These are phyloP conservation scores for Blastosporella zonata DNA, from an alignment of 1,284 basidiomycete genomes.

Conservation along the genomic window DNA sequence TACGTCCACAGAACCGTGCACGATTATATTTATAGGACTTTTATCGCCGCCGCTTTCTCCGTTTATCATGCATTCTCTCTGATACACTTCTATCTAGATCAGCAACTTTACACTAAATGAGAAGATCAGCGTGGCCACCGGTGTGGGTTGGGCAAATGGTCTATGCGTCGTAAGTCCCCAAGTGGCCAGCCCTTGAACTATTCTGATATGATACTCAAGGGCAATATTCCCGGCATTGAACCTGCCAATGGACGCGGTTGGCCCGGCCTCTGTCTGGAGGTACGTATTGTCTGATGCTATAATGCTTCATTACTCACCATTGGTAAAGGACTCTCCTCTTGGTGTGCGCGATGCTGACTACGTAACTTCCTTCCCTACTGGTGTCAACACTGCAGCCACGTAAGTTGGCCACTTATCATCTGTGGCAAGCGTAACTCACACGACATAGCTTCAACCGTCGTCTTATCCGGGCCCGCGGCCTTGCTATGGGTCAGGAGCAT, in stretches of 20 bases:
- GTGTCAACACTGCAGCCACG: slow-evolving; percentile 55
- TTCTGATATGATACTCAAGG: slow-evolving; percentile 28
- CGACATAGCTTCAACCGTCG: slow-evolving; percentile 50
- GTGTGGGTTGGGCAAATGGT: slow-evolving; percentile 54
- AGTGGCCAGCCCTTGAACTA: neutral
- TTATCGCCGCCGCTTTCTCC: neutral
- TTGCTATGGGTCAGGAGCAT: slow-evolving; percentile 77
- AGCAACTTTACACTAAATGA: slow-evolving; percentile 44
- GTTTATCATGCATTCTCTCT: neutral
- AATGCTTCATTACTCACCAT: neutral
- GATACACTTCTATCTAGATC: slow-evolving; percentile 28
- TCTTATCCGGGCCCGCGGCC: slow-evolving; percentile 69
- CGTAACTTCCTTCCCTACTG: slow-evolving; percentile 59
- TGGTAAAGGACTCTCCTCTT: slow-evolving; percentile 49
- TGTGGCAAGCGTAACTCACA: neutral
- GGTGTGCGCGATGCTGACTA: slow-evolving; percentile 54
- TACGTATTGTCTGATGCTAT: slow-evolving; percentile 18
- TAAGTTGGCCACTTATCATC: slow-evolving; percentile 23
- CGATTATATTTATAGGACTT: slow-evolving; percentile 1
- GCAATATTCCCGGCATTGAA: slow-evolving; percentile 41
- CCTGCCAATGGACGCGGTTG: slow-evolving; percentile 34
- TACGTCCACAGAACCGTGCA: no score
- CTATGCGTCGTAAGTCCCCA: slow-evolving; percentile 58
- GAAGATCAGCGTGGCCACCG: slow-evolving; percentile 52
- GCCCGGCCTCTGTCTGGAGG: slow-evolving; percentile 69